Conservation (phyloP, 2,329 filamentous ascomycete species). For the Pseudogymnoascus sp. region DNA sequence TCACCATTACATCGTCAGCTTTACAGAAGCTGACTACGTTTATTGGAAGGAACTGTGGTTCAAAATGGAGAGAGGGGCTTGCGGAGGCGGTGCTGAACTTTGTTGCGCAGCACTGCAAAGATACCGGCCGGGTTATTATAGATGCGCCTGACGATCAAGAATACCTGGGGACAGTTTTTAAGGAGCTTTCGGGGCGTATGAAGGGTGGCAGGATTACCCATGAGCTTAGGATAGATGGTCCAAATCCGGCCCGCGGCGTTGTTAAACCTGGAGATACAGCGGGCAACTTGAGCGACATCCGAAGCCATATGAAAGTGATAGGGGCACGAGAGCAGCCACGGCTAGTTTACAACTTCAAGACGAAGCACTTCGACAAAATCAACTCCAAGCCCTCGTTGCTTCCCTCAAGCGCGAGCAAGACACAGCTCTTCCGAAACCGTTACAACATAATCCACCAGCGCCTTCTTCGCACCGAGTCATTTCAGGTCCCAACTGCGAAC, state of each 20-base stretch:
- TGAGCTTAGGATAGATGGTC: conserved; percentile 35
- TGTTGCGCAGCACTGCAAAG: conserved; percentile 86
- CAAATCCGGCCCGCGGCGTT: conserved; percentile 40
- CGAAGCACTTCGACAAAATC: conserved; percentile 88
- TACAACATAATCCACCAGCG: conserved; percentile 91
- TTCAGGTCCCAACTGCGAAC: conserved; percentile 67
- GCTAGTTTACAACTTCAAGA: conserved; percentile 65
- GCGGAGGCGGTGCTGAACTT: conserved; percentile 91
- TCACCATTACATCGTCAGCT: conserved; percentile 83
- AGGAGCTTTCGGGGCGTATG: conserved; percentile 81
- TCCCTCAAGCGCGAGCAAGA: conserved; percentile 74
- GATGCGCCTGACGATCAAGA: conserved; percentile 49
- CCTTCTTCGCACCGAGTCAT: conserved; percentile 84
- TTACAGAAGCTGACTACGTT: conserved; percentile 80
- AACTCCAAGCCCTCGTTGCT: conserved; percentile 61
- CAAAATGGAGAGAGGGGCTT: conserved; percentile 89
- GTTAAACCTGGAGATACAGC: conserved; percentile 50
- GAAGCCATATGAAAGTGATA: conserved; percentile 78
- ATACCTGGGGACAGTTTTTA: conserved; percentile 72
- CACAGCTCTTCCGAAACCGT: conserved; percentile 75
- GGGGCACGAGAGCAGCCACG: conserved; percentile 80
- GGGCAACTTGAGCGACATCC: conserved; percentile 54
- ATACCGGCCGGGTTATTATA: conserved; percentile 79
- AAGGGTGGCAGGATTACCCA: conserved; percentile 65
- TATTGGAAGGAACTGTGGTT: conserved; percentile 87